Evolutionary conservation across 2,329 filamentous ascomycete genomes (phyloP), one percentile per base, ranked within the genome.

Genomic region (Fusarium acutatum): DNA sequence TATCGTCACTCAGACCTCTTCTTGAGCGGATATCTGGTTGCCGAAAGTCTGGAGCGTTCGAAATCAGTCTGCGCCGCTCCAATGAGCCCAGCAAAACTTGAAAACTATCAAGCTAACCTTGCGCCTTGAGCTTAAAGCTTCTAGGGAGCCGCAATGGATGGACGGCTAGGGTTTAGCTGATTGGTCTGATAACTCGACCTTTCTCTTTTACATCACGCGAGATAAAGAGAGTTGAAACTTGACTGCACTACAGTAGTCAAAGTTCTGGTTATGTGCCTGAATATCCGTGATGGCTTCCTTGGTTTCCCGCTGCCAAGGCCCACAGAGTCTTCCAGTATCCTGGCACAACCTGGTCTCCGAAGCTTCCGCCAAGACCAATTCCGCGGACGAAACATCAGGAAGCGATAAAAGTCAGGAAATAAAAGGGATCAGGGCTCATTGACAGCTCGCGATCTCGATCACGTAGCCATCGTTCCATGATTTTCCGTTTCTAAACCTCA

Each of bases 11-110:
- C 58, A 54, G 44, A 49, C 40, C 34, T 50, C 38, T 32, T n/a
- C 44, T 47, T 58, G 54, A 53, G 53, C 52, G 60, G 58, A 74
- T 63, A 59, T 56, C 38, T 64, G 53, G 50, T 18, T 30, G 22
- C 56, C 66, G 59, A 67, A 58, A 64, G 69, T 76, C 75, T 77
- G 57, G 75, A 77, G 67, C 67, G 69, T 60, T 77, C 75, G 28
- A 75, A 67, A 74, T 60, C 37, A 56, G 41, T 30, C 63, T 57
- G 49, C 58, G 60, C 63, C 64, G 64, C 64, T 64, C 38, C 63
- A 69, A 69, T 47, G 52, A 53, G 63, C 56, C 56, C 49, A 37
- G 37, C 38, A 68, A 57, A 73, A 59, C 72, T 60, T 61, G 57
- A 50, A 69, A 60, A 52, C 54, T 59, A 26, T 57, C 59, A 54